Base-by-base conservation (phyloP, 1,284 basidiomycete species). In the Rhodotorula sp. region DNA sequence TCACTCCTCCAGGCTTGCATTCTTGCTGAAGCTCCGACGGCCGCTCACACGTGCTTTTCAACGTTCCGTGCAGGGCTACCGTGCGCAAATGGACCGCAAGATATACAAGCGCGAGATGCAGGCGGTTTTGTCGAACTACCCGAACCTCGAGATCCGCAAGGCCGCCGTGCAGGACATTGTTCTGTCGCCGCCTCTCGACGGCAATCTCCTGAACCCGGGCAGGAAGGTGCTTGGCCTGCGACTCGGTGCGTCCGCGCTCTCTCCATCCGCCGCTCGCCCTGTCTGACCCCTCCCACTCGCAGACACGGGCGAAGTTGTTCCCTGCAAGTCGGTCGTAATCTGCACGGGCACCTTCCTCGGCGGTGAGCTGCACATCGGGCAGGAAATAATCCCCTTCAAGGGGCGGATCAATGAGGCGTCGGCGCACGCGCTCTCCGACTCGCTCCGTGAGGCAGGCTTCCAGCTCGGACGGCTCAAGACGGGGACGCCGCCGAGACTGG, bases 301-400 rank as follows among this genome's bases (percentile, higher is more conserved):
- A 90, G 90, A 91, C 46, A 85, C 86, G 0, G 91, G 92, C n/a
- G 89, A 93, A 61, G 78, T 88, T 17, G 88, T 95, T 48, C 82
- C 83, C 15, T 94, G 92, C 77, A 88, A 89, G 4, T 87, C 91
- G 76, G 89, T 94, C 10, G 89, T 95, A 39, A 86, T 95, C 32
- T 93, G 92, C 75, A 95, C 93, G 0, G 93, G 93, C 21, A 96
- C 93, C 0, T 96, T 96, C 79, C 85, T 96, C 25, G 89, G 89
- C 4, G 93, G 91, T 25, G 89, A 93, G 81, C 92, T 94, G 63
- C 92, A 95, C 78, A 89, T 95, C 53, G 92, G 91, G 29, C 53
- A 34, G 21, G 88, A 88, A 71, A 85, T 87, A 12, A 89, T 90
- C 66, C 90, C 91, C 12, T 92, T 92, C 6, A 67, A 67, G 29